phyloP scores from a whole-genome alignment of 768 basidiomycete species.

The Hortiboletus campestris region DNA sequence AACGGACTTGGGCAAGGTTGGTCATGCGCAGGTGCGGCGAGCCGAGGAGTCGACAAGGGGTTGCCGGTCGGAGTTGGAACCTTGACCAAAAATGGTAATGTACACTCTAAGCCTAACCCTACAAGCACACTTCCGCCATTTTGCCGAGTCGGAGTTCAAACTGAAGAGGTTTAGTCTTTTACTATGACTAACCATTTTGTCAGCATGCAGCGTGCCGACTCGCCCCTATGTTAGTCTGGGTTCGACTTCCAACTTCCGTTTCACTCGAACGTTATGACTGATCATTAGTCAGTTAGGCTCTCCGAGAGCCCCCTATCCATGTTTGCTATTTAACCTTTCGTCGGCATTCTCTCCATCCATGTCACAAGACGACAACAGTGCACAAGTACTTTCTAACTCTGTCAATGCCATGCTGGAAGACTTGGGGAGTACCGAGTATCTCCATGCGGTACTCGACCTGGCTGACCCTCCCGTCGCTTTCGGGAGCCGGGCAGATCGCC shows the following conservation, averaged over 20 bases:
- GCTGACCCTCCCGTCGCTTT: neutral
- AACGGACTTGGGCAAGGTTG: too few species aligned
- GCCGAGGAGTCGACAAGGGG: too few species aligned
- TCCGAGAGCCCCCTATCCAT: slow-evolving; percentile 8
- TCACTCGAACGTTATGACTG: neutral
- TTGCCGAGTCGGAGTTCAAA: too few species aligned
- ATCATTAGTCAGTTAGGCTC: slow-evolving; percentile 3
- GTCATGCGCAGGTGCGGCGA: too few species aligned
- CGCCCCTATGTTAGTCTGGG: neutral
- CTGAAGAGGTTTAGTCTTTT: too few species aligned
- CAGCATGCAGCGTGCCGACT: neutral
- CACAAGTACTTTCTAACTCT: neutral
- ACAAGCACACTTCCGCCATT: too few species aligned
- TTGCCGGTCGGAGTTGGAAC: too few species aligned
- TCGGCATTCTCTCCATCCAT: slow-evolving; percentile 4
- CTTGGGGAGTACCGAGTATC: slow-evolving; percentile 13
- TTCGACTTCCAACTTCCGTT: neutral
- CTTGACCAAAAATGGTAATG: too few species aligned
- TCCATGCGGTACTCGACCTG: slow-evolving; percentile 12
- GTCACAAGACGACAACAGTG: neutral
- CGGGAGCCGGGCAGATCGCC: neutral
- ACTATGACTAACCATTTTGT: slow-evolving; percentile 7
- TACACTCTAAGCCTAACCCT: too few species aligned
- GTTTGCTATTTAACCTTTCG: neutral
- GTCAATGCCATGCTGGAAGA: slow-evolving; percentile 4